Percentiles rank a stretch among this genome's conserved stretches.
phyloP scores from a whole-genome alignment of 805 yeast species.

The Starmerella lactis-condensi region DNA sequence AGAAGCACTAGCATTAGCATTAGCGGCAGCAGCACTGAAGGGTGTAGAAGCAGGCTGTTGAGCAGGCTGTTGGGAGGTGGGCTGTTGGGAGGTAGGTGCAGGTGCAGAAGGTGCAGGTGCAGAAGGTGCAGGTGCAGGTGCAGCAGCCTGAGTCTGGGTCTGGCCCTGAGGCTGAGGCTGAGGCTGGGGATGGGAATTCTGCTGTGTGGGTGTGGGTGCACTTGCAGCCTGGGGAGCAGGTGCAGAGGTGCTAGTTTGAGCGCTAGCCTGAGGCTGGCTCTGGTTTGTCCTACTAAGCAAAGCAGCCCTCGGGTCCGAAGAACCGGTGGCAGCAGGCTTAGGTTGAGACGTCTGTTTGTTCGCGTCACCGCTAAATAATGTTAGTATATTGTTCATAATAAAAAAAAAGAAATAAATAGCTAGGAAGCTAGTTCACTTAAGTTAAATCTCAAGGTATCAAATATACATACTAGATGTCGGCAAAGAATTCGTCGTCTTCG shows the following conservation, averaged over 20 bases:
- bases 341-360: slow-evolving; percentile 3
- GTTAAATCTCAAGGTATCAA: no score
- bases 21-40: background rate
- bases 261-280: slow-evolving; percentile 1
- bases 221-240: background rate
- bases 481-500: slow-evolving; percentile 88
- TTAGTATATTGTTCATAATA: slow-evolving; percentile 17
- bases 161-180: slow-evolving; percentile 2
- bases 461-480: slow-evolving; percentile 55
- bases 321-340: background rate
- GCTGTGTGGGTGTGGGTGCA: no score
- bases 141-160: slow-evolving; percentile 7
- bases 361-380: slow-evolving; percentile 21
- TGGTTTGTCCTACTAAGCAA: background rate
- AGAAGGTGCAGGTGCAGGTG: slow-evolving; percentile 11
- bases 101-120: slow-evolving; percentile 12
- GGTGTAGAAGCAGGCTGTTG: slow-evolving; percentile 6
- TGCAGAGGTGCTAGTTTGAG: background rate
- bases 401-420: slow-evolving; percentile 5
- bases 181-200: no score
- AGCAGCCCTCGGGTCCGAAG: background rate
- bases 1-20: slow-evolving; percentile 11
- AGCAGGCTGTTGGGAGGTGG: slow-evolving; percentile 6
- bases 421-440: no score
- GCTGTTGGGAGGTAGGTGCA: slow-evolving; percentile 6